Percentiles rank a stretch among this genome's conserved stretches.
Evolutionary conservation across 73 alveolate species (phyloP).

Genomic region (Tetrahymena thermophila): DNA sequence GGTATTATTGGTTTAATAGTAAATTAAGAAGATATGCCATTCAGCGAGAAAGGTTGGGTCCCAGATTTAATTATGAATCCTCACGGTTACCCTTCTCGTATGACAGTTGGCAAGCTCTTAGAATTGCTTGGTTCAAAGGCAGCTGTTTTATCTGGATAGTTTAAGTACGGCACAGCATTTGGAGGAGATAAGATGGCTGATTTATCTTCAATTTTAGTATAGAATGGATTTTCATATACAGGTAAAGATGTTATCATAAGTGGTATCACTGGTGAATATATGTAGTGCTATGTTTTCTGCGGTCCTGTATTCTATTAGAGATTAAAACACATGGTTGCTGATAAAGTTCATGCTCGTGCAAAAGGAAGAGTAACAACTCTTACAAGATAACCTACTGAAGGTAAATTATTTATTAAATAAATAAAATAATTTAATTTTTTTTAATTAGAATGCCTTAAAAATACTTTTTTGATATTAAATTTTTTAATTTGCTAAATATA

Average conservation of each 20-base stretch:
- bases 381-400: slow-evolving; percentile 99
- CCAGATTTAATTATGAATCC: slow-evolving; percentile 99
- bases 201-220: slow-evolving; percentile 69
- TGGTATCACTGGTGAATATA: slow-evolving; percentile 98
- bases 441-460: too few species aligned
- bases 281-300: slow-evolving; percentile 80
- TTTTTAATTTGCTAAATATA: not conserved
- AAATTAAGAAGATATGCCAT: slow-evolving; percentile 97
- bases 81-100: slow-evolving; percentile 97
- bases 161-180: slow-evolving; percentile 95
- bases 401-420: slow-evolving; percentile 11
- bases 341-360: slow-evolving; percentile 99
- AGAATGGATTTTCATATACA: slow-evolving; percentile 79
- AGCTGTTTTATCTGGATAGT: slow-evolving; percentile 86
- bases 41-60: slow-evolving; percentile 95
- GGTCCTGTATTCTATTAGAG: slow-evolving; percentile 99
- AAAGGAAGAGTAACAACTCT: slow-evolving; percentile 93
- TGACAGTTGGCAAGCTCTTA: slow-evolving; percentile 99
- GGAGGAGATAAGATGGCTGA: slow-evolving; percentile 92
- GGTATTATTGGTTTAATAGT: slow-evolving; percentile 99
- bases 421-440: too few species aligned
- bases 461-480: not conserved
- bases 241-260: slow-evolving; percentile 94
- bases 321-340: slow-evolving; percentile 99
- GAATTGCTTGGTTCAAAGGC: slow-evolving; percentile 91